phyloP scores from a whole-genome alignment of 306 rosid species.

The Macrotyloma uniflorum region DNA sequence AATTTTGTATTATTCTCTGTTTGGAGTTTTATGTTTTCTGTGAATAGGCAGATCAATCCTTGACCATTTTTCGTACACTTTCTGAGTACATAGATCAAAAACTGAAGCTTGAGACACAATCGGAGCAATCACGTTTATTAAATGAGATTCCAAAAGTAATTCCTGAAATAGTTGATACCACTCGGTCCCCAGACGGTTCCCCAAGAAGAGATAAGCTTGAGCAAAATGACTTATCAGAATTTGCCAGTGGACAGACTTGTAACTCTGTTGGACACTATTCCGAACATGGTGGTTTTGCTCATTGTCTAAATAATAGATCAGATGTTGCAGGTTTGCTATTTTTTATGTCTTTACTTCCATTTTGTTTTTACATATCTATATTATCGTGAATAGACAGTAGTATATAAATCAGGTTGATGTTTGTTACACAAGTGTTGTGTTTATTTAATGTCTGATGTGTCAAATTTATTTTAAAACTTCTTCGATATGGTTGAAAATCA shows the following conservation, averaged over 20 bases:
- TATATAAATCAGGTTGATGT: background rate
- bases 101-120: conserved; percentile 52
- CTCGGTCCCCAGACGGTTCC: conserved; percentile 41
- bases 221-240: conserved; percentile 38
- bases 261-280: conserved; percentile 30
- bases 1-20: conserved; percentile 18
- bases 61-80: conserved; percentile 62
- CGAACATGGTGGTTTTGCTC: conserved; percentile 27
- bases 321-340: conserved; percentile 45
- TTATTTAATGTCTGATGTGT: background rate
- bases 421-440: background rate
- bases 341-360: conserved; percentile 8
- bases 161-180: conserved; percentile 51
- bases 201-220: conserved; percentile 41
- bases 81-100: conserved; percentile 54
- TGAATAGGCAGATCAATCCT: conserved; percentile 44
- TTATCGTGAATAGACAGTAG: background rate
- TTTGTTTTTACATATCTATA: background rate
- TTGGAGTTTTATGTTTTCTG: background rate
- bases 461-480: background rate
- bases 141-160: conserved; percentile 57
- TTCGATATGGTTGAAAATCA: background rate
- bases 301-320: conserved; percentile 33
- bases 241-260: conserved; percentile 32
- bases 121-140: conserved; percentile 62